Evolutionary conservation across 208 protist genomes (phyloP).

Genomic region (Leptomonas pyrrhocoris): DNA sequence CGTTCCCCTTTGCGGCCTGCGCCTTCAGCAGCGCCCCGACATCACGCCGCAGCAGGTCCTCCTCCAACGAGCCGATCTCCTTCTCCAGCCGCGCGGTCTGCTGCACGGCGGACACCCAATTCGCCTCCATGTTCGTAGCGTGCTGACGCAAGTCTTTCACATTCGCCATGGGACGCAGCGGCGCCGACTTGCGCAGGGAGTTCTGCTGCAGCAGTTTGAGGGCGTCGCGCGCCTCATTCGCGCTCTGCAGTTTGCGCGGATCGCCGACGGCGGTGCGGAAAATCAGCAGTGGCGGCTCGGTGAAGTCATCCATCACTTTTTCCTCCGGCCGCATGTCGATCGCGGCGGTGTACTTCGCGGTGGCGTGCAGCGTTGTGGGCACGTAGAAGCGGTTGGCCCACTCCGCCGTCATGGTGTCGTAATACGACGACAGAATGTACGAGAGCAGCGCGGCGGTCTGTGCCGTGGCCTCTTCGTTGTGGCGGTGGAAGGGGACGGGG

Average conservation of each 20-base stretch:
- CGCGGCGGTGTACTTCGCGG: conserved; percentile 59
- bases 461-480: conserved; percentile 79
- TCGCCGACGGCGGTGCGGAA: conserved; percentile 49
- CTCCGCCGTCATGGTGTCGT: conserved; percentile 82
- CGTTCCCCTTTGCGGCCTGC: conserved; percentile 8
- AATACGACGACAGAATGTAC: conserved; percentile 79
- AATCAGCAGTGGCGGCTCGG: conserved; percentile 59
- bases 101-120: conserved; percentile 76
- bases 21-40: conserved; percentile 11
- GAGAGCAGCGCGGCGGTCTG: conserved; percentile 78
- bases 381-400: conserved; percentile 90
- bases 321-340: conserved; percentile 80
- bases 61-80: conserved; percentile 54
- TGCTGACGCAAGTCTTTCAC: conserved; percentile 74
- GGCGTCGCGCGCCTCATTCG: conserved; percentile 68
- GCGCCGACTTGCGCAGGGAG: conserved; percentile 46
- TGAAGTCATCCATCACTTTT: conserved; percentile 85
- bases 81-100: conserved; percentile 67
- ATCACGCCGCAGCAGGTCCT: conserved; percentile 38
- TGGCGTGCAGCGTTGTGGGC: conserved; percentile 54
- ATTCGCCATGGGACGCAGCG: conserved; percentile 47
- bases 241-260: conserved; percentile 52
- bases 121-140: conserved; percentile 72
- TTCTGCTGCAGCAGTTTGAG: conserved; percentile 56
- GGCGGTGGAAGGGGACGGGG: conserved; percentile 77